Evolutionary conservation across 2,329 filamentous ascomycete genomes (phyloP).

Genomic region (Mollisiaceae sp.): DNA sequence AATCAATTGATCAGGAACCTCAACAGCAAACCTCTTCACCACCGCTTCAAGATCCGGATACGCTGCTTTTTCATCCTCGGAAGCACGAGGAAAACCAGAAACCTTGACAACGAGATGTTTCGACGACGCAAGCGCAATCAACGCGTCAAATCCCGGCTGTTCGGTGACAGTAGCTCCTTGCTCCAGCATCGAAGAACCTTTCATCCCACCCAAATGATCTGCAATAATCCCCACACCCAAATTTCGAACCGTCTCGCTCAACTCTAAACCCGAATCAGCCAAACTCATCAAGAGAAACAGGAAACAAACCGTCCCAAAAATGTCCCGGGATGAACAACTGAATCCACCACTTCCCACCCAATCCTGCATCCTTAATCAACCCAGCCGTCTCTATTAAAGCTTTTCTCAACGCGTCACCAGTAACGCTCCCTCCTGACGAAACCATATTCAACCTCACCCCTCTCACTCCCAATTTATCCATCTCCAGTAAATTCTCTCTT

Average conservation of each 20-base stretch:
- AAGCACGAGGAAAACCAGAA: slow-evolving; percentile 7
- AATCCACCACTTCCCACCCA: slow-evolving; percentile 1
- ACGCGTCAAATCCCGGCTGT: not conserved
- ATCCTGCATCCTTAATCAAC: slow-evolving; percentile 1
- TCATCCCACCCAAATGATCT: not conserved
- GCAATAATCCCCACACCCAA: not conserved
- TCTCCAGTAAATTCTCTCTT: not conserved
- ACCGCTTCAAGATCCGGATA: not conserved
- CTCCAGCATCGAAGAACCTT: not conserved
- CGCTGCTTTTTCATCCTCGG: not conserved
- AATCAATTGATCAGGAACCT: slow-evolving; percentile 3
- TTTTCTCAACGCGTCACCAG: not conserved
- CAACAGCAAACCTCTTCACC: not conserved
- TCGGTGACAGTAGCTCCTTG: not conserved
- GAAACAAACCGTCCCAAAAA: not conserved
- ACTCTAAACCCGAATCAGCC: not conserved
- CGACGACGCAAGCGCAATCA: not conserved
- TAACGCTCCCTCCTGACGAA: not conserved
- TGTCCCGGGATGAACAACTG: slow-evolving; percentile 3
- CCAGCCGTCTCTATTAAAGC: not conserved
- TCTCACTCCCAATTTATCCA: not conserved
- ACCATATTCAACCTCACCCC: slow-evolving; percentile 10
- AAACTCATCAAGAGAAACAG: not conserved
- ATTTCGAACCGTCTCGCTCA: not conserved
- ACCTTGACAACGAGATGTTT: not conserved